These are phyloP conservation scores for Candida smagusa DNA, from an alignment of 1,139 yeast genomes.

Conservation along the genomic window DNA sequence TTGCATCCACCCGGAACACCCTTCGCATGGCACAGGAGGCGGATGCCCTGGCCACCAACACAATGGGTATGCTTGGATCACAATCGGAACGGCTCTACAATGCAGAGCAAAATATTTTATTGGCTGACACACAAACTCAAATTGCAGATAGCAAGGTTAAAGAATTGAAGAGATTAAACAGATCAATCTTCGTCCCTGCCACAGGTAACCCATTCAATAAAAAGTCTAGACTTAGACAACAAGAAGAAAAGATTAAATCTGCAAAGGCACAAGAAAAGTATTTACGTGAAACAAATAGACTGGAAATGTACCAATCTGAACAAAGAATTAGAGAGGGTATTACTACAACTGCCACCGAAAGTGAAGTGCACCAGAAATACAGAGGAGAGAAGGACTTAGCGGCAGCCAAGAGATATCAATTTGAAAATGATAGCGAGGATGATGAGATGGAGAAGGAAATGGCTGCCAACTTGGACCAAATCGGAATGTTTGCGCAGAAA, in stretches of 20 bases:
- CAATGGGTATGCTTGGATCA: constrained; percentile 87
- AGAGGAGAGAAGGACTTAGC: constrained; percentile 47
- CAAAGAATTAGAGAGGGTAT: constrained; percentile 45
- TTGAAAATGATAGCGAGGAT: constrained; percentile 55
- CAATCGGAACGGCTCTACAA: constrained; percentile 83
- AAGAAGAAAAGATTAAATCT: constrained; percentile 68
- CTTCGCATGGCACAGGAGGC: constrained; percentile 88
- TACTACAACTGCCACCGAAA: constrained; percentile 34
- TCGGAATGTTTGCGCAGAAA: constrained; percentile 42
- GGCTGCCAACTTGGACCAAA: constrained; percentile 52
- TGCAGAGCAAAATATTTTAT: constrained; percentile 72
- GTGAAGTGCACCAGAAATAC: constrained; percentile 45
- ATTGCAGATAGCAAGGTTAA: constrained; percentile 82
- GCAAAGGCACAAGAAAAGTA: constrained; percentile 63
- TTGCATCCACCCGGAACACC: constrained; percentile 82
- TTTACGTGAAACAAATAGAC: constrained; percentile 40
- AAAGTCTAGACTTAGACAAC: constrained; percentile 69
- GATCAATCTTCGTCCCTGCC: constrained; percentile 82
- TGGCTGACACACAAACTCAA: constrained; percentile 78
- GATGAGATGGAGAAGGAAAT: constrained; percentile 59
- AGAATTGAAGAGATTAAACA: constrained; percentile 74
- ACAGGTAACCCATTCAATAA: constrained; percentile 84
- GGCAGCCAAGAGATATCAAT: constrained; percentile 49
- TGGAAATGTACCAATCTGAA: constrained; percentile 45
- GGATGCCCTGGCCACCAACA: constrained; percentile 84